Base-by-base conservation (phyloP, 176 grass and related monocot species). In the Aegilops longissima region DNA sequence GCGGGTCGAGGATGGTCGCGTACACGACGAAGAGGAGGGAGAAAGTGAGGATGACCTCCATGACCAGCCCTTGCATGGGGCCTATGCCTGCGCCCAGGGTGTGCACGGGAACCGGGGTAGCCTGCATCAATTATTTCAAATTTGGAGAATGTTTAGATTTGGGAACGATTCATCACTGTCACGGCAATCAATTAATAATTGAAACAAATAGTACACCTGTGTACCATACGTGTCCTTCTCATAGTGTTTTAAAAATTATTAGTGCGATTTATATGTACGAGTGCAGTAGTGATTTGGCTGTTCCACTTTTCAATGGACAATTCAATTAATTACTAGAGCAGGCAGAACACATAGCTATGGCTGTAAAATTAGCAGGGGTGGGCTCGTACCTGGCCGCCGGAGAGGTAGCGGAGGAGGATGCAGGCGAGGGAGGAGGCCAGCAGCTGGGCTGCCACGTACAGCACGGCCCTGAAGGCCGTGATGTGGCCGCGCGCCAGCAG, bases 31-130 rank as follows among this genome's bases (percentile, higher is more conserved):
- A 99, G 52, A 99, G 94, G 31, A 99, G 89, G 42, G 94, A 96
- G 88, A 99, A 99, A 61, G 97, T 99, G 77, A 99, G 85, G 42
- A 99, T 86, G 16, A 91, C 66, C 84, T 99, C 97, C 92, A 99
- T 96, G 17, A 96, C 78, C 68, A 99, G 59, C 16, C 97, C 97
- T 39, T 99, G 97, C 5, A 99, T 12, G 20, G 92, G 80, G 2
- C 82, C 68, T 25, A 96, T 91, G 24, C 90, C 97, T 0, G 61
- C 35, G 31, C 90, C 92, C 18, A 99, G 82, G 17, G 89, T 65
- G 77, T 99, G 97, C 79, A 54, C 51, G 2, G 49, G 49, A 17
- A 52, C 49, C 49, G 51, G 51, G 2, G 94, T 94, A 20, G 69
- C 92, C 97, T 99, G 94, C 58, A 66, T 25, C 38, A 40, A 54